Conservation (phyloP, 768 basidiomycete species). For the Podaxis sp. region DNA sequence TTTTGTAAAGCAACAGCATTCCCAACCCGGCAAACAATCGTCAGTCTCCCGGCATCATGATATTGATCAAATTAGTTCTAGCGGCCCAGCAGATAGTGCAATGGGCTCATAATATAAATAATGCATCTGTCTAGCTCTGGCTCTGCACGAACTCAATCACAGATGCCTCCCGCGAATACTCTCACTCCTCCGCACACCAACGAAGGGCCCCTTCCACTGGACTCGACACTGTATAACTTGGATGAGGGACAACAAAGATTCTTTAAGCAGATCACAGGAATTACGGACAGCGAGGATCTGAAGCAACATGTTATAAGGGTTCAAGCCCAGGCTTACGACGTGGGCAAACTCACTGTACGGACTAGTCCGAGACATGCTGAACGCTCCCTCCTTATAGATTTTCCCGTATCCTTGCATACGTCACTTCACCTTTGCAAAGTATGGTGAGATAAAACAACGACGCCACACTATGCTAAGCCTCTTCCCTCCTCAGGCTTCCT, state of each 20-base stretch:
- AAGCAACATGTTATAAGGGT: conserved; percentile 32
- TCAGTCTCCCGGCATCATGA: neutral
- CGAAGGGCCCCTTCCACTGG: neutral
- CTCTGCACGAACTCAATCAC: neutral
- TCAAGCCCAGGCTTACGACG: conserved; percentile 32
- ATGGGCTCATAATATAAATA: neutral
- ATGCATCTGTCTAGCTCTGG: neutral
- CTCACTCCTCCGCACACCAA: neutral
- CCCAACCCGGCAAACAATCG: neutral
- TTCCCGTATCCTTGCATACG: conserved; percentile 38
- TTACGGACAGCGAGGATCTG: conserved; percentile 28
- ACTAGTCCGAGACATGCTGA: neutral
- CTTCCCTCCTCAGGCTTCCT: conserved; percentile 23
- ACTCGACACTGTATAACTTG: conserved; percentile 15
- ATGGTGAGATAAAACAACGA: neutral
- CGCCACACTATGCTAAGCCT: neutral
- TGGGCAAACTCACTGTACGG: conserved; percentile 1
- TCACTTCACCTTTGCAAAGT: conserved; percentile 35
- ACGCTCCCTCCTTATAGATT: conserved; percentile 19
- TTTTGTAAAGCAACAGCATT: neutral
- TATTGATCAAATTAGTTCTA: neutral
- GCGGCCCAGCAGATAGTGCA: neutral
- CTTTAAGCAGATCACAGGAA: conserved; percentile 29
- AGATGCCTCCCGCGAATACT: neutral
- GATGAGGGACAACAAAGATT: conserved; percentile 24